phyloP scores from a whole-genome alignment of 805 yeast species.

The Naumovozyma baii region DNA sequence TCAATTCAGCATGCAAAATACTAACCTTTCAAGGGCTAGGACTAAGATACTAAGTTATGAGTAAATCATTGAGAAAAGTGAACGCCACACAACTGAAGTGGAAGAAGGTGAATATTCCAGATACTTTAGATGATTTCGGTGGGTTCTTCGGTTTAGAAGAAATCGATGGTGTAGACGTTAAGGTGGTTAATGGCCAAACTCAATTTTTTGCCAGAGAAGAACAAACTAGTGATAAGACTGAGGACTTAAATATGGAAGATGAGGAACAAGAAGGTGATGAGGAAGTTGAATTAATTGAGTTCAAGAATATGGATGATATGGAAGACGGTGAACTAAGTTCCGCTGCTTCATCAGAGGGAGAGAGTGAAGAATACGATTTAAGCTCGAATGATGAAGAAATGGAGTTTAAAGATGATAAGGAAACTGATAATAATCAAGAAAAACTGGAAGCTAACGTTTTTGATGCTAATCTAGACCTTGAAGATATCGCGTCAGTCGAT shows the following conservation, averaged over 20 bases:
- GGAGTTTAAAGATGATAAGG: slow-evolving; percentile 7
- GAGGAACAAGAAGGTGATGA: slow-evolving; percentile 11
- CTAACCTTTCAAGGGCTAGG: neutral
- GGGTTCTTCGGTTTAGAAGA: slow-evolving; percentile 92
- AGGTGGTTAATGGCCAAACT: slow-evolving; percentile 58
- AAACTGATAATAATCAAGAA: slow-evolving; percentile 9
- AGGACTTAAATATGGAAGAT: slow-evolving; percentile 8
- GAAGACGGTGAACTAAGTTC: slow-evolving; percentile 26
- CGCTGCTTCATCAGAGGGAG: slow-evolving; percentile 15
- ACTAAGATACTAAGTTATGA: neutral
- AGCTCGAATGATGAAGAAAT: slow-evolving; percentile 10
- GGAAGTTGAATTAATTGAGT: slow-evolving; percentile 19
- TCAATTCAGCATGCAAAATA: neutral
- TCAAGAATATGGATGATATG: slow-evolving; percentile 27
- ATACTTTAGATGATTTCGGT: slow-evolving; percentile 74
- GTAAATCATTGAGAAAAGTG: slow-evolving; percentile 20
- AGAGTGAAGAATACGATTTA: slow-evolving; percentile 16
- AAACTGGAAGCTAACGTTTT: slow-evolving; percentile 25
- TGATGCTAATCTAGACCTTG: slow-evolving; percentile 13
- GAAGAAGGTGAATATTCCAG: slow-evolving; percentile 78
- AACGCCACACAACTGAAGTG: slow-evolving; percentile 50
- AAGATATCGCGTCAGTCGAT: slow-evolving; percentile 32
- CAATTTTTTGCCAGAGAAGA: slow-evolving; percentile 35
- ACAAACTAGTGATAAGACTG: slow-evolving; percentile 11
- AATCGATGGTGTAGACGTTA: slow-evolving; percentile 83